phyloP scores from a whole-genome alignment of 306 rosid genomes.

The Quercus gilva region DNA sequence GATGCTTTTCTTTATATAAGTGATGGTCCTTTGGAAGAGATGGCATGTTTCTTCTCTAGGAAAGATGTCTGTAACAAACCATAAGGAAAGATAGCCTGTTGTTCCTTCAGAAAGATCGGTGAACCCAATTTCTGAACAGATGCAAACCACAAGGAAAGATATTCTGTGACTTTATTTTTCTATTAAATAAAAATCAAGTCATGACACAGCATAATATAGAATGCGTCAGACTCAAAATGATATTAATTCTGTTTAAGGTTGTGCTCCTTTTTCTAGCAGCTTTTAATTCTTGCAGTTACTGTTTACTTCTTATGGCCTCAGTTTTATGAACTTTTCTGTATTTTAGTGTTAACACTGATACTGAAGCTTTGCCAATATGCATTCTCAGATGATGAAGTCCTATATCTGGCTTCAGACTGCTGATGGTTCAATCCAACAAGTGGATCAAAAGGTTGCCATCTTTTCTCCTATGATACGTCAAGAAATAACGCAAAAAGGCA shows the following conservation, averaged over 20 bases:
- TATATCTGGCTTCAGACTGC: slow-evolving; percentile 88
- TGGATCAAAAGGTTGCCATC: slow-evolving; percentile 92
- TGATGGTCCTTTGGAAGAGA: background rate
- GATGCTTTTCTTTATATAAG: background rate
- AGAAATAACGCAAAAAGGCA: slow-evolving; percentile 73
- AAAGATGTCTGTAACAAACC: background rate
- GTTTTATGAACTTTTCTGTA: background rate
- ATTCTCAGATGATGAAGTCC: slow-evolving; percentile 73
- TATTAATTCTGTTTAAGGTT: background rate
- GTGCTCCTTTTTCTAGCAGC: background rate
- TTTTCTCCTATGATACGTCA: slow-evolving; percentile 85
- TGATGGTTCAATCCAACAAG: slow-evolving; percentile 93
- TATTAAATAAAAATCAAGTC: background rate
- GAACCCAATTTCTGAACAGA: background rate
- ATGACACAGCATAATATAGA: background rate
- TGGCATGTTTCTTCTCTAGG: background rate
- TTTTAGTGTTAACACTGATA: slow-evolving; percentile 2
- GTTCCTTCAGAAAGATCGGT: background rate
- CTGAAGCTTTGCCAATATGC: slow-evolving; percentile 22
- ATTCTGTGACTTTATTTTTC: background rate
- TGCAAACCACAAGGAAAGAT: background rate
- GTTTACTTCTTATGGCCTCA: background rate
- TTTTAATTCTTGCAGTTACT: background rate
- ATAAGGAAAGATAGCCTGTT: background rate
- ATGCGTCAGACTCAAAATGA: background rate